Evolutionary conservation across 2,329 filamentous ascomycete genomes (phyloP), one percentile per base, ranked within the genome.

Genomic region (Monilinia fructicola): DNA sequence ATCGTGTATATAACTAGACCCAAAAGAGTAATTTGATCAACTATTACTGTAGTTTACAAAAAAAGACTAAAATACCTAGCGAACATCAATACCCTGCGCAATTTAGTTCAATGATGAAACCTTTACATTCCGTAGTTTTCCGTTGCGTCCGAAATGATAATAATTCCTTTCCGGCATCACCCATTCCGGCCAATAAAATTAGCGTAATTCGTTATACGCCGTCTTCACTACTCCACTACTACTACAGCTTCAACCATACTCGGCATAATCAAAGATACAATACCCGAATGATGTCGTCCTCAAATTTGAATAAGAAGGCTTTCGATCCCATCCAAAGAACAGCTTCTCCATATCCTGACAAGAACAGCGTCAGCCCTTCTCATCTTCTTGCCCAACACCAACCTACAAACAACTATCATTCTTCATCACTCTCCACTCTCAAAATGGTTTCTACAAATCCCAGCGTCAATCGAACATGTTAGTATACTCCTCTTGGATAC

Each of bases 381-480:
- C 54, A 65, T 38, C 72, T 54, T 69, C 71, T 67, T 64, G 72
- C 65, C 68, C 73, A 60, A 65, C 72, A 54, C 44, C 69, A 62
- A 69, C 68, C 65, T 71, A 70, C 69, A 66, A 70, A 64, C 54
- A 71, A 71, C 48, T 72, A 63, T 63, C 67, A 73, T 67, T 72
- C 66, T 66, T 73, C 74, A 60, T 74, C 73, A 46, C 71, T 72
- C 59, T 73, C 70, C 63, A 72, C 75, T 64, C 68, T 71, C 69
- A 76, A 62, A 66, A 67, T 69, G 66, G 56, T 66, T 50, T 58
- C 68, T 26, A 54, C 28, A 35, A 40, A 67, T 48, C 40, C 50
- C 23, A 62, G 50, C 18, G 68, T 91, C 93, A 85, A 61, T 79
- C 86, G 76, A 78, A 81, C 21, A 78, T 88, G 3, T 82, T 18